Conservation (phyloP, 306 rosid species). For the Sesbania bispinosa region DNA sequence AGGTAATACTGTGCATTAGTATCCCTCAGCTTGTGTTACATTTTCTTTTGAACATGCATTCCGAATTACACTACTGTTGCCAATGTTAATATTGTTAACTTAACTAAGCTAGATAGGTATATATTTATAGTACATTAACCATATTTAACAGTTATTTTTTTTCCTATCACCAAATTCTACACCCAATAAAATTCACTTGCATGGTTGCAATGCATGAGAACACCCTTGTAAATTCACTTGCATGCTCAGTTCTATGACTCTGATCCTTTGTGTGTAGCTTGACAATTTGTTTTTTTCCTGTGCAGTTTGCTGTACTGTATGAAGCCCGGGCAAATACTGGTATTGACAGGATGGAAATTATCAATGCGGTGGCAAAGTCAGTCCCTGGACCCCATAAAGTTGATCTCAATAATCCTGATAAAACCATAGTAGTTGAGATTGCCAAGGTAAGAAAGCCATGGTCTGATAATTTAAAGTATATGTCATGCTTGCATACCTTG, state of each 20-base stretch:
- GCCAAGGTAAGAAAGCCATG: slow-evolving; percentile 59
- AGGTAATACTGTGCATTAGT: slow-evolving; percentile 42
- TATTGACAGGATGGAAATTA: slow-evolving; percentile 84
- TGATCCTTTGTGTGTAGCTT: slow-evolving; percentile 16
- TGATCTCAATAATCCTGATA: slow-evolving; percentile 84
- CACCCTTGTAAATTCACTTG: not conserved
- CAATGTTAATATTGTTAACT: not conserved
- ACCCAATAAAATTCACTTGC: not conserved
- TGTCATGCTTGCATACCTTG: not conserved
- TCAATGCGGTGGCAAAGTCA: slow-evolving; percentile 78
- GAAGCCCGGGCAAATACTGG: slow-evolving; percentile 96
- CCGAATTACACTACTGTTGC: not conserved
- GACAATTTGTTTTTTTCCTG: not conserved
- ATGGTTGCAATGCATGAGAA: not conserved
- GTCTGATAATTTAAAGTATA: not conserved
- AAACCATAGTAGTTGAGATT: slow-evolving; percentile 88
- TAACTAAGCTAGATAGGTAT: not conserved
- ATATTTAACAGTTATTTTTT: not conserved
- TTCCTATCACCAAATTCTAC: not conserved
- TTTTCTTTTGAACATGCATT: slow-evolving; percentile 2
- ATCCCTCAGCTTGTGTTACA: not conserved
- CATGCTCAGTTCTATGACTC: not conserved
- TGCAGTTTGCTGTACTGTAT: slow-evolving; percentile 89
- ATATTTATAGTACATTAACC: not conserved
- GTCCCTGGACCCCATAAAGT: slow-evolving; percentile 93